A percentile compares a stretch with the other conserved stretches of the same genome.
These are phyloP conservation scores for Saccharomycopsis crataegensis DNA, from an alignment of 1,139 yeast species.

Conservation along the genomic window DNA sequence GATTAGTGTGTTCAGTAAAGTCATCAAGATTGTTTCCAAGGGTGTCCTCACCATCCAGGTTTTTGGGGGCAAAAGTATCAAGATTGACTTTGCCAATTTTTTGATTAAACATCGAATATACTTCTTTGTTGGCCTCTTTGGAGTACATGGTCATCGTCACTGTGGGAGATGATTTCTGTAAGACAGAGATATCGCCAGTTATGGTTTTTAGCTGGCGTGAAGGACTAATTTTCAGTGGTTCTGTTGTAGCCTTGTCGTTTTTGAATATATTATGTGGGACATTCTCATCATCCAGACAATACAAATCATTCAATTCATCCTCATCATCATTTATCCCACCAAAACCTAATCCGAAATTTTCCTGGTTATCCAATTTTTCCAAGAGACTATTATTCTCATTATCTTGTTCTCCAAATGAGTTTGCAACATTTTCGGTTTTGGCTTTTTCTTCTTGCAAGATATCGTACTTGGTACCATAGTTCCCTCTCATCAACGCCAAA, in stretches of 20 bases:
- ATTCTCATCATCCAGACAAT: slow-evolving; percentile 1
- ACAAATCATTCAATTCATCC: slow-evolving; percentile 1
- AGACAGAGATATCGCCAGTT: not conserved
- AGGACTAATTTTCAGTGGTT: not conserved
- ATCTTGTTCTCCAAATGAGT: not conserved
- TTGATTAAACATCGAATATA: slow-evolving; percentile 68
- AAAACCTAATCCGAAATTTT: not conserved
- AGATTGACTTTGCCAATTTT: slow-evolving; percentile 33
- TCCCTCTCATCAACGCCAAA: slow-evolving; percentile 40
- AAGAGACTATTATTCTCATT: not conserved
- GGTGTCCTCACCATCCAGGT: not conserved
- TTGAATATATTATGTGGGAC: not conserved
- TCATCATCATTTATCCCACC: not conserved
- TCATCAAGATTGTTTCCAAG: slow-evolving; percentile 6
- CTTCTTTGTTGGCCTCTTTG: slow-evolving; percentile 68
- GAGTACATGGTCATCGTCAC: slow-evolving; percentile 81
- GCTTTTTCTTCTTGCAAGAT: slow-evolving; percentile 2
- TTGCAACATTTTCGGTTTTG: not conserved
- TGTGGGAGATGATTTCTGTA: slow-evolving; percentile 35
- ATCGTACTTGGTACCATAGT: slow-evolving; percentile 17
- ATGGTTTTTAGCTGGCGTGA: not conserved
- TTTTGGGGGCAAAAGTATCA: not conserved
- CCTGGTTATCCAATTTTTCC: not conserved
- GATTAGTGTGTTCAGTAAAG: slow-evolving; percentile 11
- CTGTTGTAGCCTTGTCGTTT: not conserved